Evolutionary conservation across 2,329 filamentous ascomycete species (phyloP).

Genomic region (Botrytis porri): DNA sequence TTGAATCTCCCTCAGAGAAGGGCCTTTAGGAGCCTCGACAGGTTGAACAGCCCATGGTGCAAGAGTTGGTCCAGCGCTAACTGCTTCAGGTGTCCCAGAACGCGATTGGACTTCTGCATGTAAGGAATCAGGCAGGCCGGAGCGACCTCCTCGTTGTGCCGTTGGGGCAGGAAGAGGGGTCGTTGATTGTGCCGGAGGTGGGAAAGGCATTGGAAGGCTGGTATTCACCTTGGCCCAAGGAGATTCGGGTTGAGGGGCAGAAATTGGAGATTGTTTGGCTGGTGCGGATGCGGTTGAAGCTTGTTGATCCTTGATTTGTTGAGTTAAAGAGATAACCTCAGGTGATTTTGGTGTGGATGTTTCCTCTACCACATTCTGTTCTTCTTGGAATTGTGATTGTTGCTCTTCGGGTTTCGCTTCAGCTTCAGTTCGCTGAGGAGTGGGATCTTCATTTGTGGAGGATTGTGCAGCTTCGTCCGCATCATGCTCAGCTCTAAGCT

Average conservation of each 20-base stretch:
- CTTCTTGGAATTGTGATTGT: conserved; percentile 19
- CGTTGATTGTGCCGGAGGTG: conserved; percentile 63
- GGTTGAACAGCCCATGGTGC: conserved; percentile 94
- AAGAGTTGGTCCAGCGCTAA: conserved; percentile 58
- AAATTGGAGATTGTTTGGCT: conserved; percentile 54
- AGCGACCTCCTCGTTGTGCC: conserved; percentile 78
- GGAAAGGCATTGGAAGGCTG: conserved; percentile 74
- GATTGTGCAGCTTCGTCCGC: conserved; percentile 42
- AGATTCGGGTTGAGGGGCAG: conserved; percentile 44
- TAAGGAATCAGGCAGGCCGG: conserved; percentile 76
- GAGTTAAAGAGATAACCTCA: conserved; percentile 67
- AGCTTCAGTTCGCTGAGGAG: conserved; percentile 30
- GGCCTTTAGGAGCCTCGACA: conserved; percentile 72
- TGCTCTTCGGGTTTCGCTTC: conserved; percentile 27
- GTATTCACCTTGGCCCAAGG: conserved; percentile 59
- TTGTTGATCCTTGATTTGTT: conserved; percentile 70
- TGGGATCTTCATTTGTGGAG: conserved; percentile 34
- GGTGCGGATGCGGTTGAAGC: conserved; percentile 40
- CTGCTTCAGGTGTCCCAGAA: conserved; percentile 69
- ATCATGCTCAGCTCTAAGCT: conserved; percentile 71
- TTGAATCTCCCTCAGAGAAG: conserved; percentile 94
- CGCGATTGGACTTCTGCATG: conserved; percentile 65
- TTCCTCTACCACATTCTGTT: conserved; percentile 21
- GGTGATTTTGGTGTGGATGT: conserved; percentile 36
- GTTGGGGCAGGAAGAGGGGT: conserved; percentile 86